phyloP scores from a whole-genome alignment of 345 rosid species.

The Salix exigua region DNA sequence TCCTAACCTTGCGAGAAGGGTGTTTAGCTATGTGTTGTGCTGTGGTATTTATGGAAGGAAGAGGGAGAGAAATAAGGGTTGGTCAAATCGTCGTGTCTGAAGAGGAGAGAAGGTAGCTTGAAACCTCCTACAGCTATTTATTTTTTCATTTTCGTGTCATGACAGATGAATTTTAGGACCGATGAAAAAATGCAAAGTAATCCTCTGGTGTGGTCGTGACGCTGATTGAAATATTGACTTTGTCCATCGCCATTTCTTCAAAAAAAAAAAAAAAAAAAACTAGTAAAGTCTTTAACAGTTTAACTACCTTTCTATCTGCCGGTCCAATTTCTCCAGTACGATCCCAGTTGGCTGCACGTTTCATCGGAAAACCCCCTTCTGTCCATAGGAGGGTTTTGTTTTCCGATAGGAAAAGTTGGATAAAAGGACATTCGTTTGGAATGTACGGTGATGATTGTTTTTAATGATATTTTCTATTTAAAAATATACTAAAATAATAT shows the following conservation, averaged over 20 bases:
- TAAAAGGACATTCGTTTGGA: no score
- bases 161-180: neutral
- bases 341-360: neutral
- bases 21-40: no score
- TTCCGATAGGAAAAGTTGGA: no score
- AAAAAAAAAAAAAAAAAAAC: no score
- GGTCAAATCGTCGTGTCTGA: constrained; percentile 30
- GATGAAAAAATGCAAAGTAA: neutral
- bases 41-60: neutral
- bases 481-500: no score
- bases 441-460: no score
- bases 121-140: neutral
- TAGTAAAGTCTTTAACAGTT: neutral
- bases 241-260: neutral
- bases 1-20: constrained; percentile 4
- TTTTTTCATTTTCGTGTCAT: neutral
- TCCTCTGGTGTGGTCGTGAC: neutral
- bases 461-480: no score
- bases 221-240: neutral
- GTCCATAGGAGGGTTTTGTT: neutral
- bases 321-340: neutral
- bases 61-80: neutral
- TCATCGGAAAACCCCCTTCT: neutral
- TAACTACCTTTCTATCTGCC: neutral
- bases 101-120: constrained; percentile 18